Percentiles rank a stretch among this genome's conserved stretches.
Conservation (phyloP, 73 alveolate genomes). For the Uronychia setigera region DNA sequence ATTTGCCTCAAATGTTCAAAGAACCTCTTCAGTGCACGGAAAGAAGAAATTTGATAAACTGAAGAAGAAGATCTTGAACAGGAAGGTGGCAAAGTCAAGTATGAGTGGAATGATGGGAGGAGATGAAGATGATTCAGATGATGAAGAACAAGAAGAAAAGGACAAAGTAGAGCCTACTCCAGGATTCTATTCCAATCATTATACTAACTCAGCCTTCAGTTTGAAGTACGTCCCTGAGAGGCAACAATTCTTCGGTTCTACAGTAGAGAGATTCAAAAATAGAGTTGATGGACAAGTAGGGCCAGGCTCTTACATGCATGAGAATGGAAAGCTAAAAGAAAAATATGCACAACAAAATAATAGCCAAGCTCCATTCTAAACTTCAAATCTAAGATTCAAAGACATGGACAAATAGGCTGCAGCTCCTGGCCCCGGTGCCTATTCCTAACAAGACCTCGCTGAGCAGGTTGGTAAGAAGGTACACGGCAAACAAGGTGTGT, state of each 20-base stretch:
- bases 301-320: slow-evolving; percentile 27
- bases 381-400: slow-evolving; percentile 13
- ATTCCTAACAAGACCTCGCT: slow-evolving; percentile 8
- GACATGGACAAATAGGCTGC: neutral
- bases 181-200: slow-evolving; percentile 55
- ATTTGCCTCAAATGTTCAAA: slow-evolving; percentile 62
- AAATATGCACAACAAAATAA: neutral
- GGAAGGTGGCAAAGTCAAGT: neutral
- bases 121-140: slow-evolving; percentile 33
- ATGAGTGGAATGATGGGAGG: slow-evolving; percentile 9
- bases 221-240: slow-evolving; percentile 68
- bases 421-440: slow-evolving; percentile 65
- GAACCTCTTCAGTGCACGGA: slow-evolving; percentile 30
- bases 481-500: slow-evolving; percentile 51
- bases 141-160: slow-evolving; percentile 27
- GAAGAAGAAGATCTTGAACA: neutral
- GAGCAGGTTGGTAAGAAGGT: slow-evolving; percentile 29
- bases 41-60: neutral
- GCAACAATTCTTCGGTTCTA: slow-evolving; percentile 75
- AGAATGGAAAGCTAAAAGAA: neutral
- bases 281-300: slow-evolving; percentile 5
- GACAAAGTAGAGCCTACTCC: slow-evolving; percentile 62
- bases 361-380: slow-evolving; percentile 24
- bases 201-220: slow-evolving; percentile 46
- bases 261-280: slow-evolving; percentile 62